phyloP scores from a whole-genome alignment of 495 filamentous ascomycete genomes.

The Xylaria grammica region DNA sequence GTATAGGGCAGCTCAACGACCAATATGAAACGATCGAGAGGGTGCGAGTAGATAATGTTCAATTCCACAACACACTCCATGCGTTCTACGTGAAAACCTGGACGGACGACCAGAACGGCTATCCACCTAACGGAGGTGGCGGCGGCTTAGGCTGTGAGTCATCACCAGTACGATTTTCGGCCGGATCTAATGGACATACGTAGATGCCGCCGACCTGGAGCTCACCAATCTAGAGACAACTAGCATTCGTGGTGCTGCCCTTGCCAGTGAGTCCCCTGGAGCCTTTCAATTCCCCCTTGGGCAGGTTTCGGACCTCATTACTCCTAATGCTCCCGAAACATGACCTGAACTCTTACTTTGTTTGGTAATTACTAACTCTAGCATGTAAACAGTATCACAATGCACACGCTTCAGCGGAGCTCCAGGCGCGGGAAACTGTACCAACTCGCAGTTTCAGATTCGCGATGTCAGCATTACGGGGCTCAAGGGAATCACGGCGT shows the following conservation, averaged over 20 bases:
- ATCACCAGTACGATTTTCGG: conserved; percentile 5
- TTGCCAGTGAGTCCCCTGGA: too few species aligned
- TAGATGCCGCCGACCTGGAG: conserved; percentile 17
- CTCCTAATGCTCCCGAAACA: too few species aligned
- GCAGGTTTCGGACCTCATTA: too few species aligned
- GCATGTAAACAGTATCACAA: too few species aligned
- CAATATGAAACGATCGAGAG: conserved; percentile 48
- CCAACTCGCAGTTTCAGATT: conserved; percentile 46
- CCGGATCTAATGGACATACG: conserved; percentile 27
- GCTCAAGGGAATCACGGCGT: conserved; percentile 36
- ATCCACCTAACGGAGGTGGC: conserved; percentile 56
- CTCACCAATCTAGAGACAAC: conserved; percentile 35
- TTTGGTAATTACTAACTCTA: too few species aligned
- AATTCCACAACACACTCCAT: conserved; percentile 44
- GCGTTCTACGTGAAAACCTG: conserved; percentile 52
- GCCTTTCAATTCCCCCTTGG: too few species aligned
- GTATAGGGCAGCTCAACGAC: conserved; percentile 52
- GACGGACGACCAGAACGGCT: conserved; percentile 50
- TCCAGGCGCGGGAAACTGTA: conserved; percentile 42
- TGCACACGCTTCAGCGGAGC: conserved; percentile 46
- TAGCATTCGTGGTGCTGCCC: conserved; percentile 34
- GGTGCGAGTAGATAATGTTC: conserved; percentile 39
- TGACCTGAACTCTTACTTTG: too few species aligned
- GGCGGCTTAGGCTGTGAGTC: conserved; percentile 49
- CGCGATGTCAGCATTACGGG: conserved; percentile 32